Percentiles rank a stretch among this genome's conserved stretches.
phyloP scores from a whole-genome alignment of 139 green algal genomes.

The Volvox africanus region DNA sequence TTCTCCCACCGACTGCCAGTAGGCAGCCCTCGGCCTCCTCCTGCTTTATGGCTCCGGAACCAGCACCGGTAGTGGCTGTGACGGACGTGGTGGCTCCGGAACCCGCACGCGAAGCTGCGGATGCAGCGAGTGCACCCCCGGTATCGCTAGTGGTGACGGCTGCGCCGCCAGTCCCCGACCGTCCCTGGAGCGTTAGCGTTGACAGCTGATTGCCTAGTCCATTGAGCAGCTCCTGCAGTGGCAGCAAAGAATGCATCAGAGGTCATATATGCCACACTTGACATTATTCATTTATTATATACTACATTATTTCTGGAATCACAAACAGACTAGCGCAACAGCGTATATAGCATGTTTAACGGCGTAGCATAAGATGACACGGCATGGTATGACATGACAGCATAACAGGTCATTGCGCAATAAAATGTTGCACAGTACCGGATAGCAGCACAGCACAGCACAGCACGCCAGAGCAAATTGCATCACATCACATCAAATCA shows the following conservation, averaged over 20 bases:
- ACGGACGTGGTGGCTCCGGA: neutral
- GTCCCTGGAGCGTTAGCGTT: neutral
- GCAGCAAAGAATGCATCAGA: neutral
- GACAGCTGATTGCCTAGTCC: conserved; percentile 35
- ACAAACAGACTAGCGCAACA: no score
- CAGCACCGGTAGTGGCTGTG: neutral
- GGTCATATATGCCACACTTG: neutral
- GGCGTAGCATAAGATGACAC: no score
- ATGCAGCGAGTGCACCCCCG: neutral
- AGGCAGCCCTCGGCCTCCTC: conserved; percentile 67
- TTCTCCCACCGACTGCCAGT: conserved; percentile 50
- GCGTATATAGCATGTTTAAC: no score
- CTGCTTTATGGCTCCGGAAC: conserved; percentile 22
- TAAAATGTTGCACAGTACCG: no score
- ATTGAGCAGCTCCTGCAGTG: conserved; percentile 53
- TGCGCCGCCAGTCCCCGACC: neutral
- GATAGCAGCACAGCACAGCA: no score
- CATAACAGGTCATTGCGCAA: no score
- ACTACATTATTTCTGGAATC: no score
- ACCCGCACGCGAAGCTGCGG: neutral
- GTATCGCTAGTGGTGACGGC: neutral
- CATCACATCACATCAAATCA: no score
- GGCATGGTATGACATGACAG: no score
- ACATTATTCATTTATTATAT: no score
- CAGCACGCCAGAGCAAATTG: no score